A percentile compares a stretch with the other conserved stretches of the same genome.
Conservation (phyloP, 805 yeast genomes). For the Phaffomyces thermotolerans region DNA sequence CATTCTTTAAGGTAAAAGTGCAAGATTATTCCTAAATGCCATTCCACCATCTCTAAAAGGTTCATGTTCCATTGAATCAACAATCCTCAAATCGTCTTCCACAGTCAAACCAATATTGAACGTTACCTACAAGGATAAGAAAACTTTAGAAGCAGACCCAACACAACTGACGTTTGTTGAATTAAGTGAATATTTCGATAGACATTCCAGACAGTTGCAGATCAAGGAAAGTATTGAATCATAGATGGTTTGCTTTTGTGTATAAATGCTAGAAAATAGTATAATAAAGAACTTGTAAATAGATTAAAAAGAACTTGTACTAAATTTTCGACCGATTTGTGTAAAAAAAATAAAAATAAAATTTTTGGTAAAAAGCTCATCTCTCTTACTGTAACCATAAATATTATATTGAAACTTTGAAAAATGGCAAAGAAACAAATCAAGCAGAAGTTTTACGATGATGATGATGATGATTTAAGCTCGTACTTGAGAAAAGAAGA, state of each 20-base stretch:
- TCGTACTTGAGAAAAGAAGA: conserved; percentile 7
- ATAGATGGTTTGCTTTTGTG: conserved; percentile 4
- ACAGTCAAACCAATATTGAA: conserved; percentile 51
- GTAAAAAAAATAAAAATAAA: conserved; percentile 1
- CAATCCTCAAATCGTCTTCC: conserved; percentile 44
- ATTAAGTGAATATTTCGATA: conserved; percentile 58
- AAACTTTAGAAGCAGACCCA: conserved; percentile 63
- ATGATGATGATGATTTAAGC: conserved; percentile 19
- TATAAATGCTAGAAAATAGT: not conserved
- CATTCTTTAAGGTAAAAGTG: conserved; percentile 50
- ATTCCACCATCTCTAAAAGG: conserved; percentile 71
- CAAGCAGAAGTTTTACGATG: conserved; percentile 12
- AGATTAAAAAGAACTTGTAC: not conserved
- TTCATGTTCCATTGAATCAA: conserved; percentile 54
- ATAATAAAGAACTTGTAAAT: conserved; percentile 1
- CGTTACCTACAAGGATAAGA: conserved; percentile 79
- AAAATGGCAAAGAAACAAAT: conserved; percentile 11
- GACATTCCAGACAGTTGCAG: conserved; percentile 74
- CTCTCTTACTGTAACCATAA: not conserved
- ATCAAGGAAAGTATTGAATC: conserved; percentile 62
- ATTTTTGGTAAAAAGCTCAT: conserved; percentile 3
- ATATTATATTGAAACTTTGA: too few species aligned
- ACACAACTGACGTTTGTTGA: conserved; percentile 47
- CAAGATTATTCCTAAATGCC: conserved; percentile 70
- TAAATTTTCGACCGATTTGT: not conserved